Base-by-base conservation (phyloP, 805 yeast species). In the Wickerhamomyces chambardii region DNA sequence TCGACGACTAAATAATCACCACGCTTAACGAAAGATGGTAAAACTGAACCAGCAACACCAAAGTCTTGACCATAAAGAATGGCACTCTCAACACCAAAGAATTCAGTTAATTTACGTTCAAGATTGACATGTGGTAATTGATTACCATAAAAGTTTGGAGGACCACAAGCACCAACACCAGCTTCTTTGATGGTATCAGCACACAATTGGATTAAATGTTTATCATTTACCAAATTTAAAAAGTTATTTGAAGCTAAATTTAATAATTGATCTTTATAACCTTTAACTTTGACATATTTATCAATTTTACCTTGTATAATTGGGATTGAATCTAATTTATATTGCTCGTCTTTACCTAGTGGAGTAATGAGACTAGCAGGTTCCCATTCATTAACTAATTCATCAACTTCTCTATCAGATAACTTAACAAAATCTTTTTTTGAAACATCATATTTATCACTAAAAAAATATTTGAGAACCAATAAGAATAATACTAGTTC, bases 131-230 rank as follows among this genome's bases (percentile, higher is more conserved):
- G 98, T 30, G 79, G 86, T 53, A 87, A 95, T 59, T 87, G 95
- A 40, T 87, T 83, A 41, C 98, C 98, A 57, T 89, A 92, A 51
- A 92, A 92, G 37, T 95, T 95, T 30, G 97, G 95, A 5, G 98
- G 97, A 29, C 97, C 96, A 66, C 98, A 92, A 1, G 97, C 90
- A 44, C 98, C 98, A 34, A 92, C 97, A 54, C 98, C 98, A 39
- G 27, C 9, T 24, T 24, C 15, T 24, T 24, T 24, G 12, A 24
- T 24, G 12, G 27, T 24, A 12, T 24, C 6, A 14, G 27, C 14
- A 14, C 27, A 24, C 27, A 24, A 8, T 12, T 24, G n/a, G 12
- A 24, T 24, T 14, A 24, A 24, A 6, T 24, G 6, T 24, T 24
- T 24, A 24, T 24, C 12, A 14, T 24, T 24, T 6, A 24, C 71